Evolutionary conservation across 1,284 basidiomycete species (phyloP).

Genomic region (Leccinum olivaceoglutinosum): DNA sequence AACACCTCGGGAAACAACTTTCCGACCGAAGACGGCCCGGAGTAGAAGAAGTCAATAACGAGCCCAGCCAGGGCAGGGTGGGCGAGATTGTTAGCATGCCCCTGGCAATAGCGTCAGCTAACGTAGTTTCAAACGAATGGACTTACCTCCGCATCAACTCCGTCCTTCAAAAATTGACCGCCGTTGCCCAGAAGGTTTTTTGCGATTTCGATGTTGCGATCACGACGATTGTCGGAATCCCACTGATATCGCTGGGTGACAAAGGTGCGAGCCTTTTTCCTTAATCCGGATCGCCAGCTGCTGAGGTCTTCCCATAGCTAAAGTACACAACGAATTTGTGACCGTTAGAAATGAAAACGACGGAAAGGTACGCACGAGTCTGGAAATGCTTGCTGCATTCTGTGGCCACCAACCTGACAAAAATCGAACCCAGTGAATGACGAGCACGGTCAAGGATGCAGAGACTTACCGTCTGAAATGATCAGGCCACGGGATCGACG

Average conservation of each 20-base stretch:
- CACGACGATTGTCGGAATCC: background rate
- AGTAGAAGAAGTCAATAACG: background rate
- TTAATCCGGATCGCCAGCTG: background rate
- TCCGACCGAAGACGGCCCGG: background rate
- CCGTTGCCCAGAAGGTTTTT: background rate
- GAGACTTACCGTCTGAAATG: background rate
- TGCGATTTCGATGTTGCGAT: background rate
- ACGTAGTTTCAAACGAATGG: background rate
- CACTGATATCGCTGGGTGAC: background rate
- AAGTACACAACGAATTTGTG: background rate
- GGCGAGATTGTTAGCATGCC: background rate
- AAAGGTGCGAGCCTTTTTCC: background rate
- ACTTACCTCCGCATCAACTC: background rate
- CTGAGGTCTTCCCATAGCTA: background rate
- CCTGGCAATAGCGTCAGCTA: background rate
- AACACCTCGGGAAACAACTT: background rate
- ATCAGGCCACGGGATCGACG: background rate
- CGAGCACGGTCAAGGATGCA: background rate
- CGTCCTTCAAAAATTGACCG: background rate
- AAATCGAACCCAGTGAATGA: background rate
- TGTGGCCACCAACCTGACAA: background rate
- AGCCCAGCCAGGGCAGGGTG: background rate
- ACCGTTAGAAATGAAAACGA: background rate
- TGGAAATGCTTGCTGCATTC: background rate
- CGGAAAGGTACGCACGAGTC: background rate